phyloP scores from a whole-genome alignment of 2,329 filamentous ascomycete genomes.

The Knufia petricola region DNA sequence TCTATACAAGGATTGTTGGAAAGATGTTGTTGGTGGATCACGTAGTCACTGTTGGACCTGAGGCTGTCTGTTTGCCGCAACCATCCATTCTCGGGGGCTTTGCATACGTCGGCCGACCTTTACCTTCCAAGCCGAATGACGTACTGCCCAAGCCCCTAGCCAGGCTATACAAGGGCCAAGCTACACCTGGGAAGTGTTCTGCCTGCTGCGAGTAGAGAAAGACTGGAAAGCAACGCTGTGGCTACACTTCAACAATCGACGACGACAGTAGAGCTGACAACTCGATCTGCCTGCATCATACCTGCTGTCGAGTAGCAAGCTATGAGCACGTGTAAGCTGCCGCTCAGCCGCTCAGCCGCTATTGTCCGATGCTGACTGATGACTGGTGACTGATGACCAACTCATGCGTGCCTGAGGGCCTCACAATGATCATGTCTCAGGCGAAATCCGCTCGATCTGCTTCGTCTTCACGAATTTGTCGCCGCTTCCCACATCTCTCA shows the following conservation, averaged over 20 bases:
- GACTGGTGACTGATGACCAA: background rate
- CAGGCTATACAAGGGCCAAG: no score
- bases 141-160: conserved; percentile 2
- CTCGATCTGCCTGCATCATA: background rate
- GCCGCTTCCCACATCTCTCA: background rate
- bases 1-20: background rate
- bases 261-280: no score
- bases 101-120: background rate
- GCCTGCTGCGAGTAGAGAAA: background rate
- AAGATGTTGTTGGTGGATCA: background rate
- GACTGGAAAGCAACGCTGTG: no score
- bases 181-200: no score
- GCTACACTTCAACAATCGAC: no score
- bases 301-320: background rate
- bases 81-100: background rate
- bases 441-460: background rate
- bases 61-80: conserved; percentile 5
- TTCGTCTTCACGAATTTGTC: background rate
- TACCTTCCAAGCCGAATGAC: background rate
- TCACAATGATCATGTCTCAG: background rate
- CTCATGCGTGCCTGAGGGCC: no score
- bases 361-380: background rate
- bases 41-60: no score
- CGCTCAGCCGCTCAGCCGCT: no score
- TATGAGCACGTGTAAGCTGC: no score